Conservation (phyloP, 1,284 basidiomycete genomes). For the Cyathus olla region DNA sequence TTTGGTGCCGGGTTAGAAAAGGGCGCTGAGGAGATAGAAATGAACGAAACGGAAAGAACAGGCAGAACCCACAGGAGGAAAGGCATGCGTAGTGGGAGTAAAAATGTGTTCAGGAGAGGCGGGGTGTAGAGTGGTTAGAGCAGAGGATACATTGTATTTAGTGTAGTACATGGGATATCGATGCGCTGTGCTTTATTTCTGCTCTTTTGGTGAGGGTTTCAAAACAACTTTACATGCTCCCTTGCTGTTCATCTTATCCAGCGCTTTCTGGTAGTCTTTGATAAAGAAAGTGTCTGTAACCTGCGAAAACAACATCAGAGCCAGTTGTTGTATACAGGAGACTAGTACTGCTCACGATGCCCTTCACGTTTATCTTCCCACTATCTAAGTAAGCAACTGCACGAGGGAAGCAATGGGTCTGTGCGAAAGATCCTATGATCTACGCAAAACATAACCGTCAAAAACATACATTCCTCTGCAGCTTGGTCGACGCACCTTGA, state of each 20-base stretch:
- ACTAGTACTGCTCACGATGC: conserved; percentile 69
- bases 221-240: conserved; percentile 78
- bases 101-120: conserved; percentile 74
- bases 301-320: conserved; percentile 36
- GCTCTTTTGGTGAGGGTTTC: conserved; percentile 37
- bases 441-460: too few species aligned
- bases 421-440: conserved; percentile 90
- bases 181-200: background rate
- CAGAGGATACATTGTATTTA: conserved; percentile 1
- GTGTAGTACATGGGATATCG: background rate
- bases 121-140: background rate
- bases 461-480: too few species aligned
- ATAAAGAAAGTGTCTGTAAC: conserved; percentile 82
- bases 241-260: conserved; percentile 87
- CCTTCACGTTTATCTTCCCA: conserved; percentile 85
- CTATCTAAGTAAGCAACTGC: conserved; percentile 90
- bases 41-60: conserved; percentile 68
- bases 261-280: conserved; percentile 82
- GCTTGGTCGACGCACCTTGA: conserved; percentile 72
- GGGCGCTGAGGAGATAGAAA: conserved; percentile 66
- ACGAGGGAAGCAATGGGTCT: conserved; percentile 88
- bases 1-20: conserved; percentile 91
- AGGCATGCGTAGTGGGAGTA: conserved; percentile 86
- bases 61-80: conserved; percentile 81
- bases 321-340: background rate